Evolutionary conservation across 495 filamentous ascomycete species (phyloP), one percentile per base, ranked within the genome.

Genomic region (Hypoxylon fuscum): DNA sequence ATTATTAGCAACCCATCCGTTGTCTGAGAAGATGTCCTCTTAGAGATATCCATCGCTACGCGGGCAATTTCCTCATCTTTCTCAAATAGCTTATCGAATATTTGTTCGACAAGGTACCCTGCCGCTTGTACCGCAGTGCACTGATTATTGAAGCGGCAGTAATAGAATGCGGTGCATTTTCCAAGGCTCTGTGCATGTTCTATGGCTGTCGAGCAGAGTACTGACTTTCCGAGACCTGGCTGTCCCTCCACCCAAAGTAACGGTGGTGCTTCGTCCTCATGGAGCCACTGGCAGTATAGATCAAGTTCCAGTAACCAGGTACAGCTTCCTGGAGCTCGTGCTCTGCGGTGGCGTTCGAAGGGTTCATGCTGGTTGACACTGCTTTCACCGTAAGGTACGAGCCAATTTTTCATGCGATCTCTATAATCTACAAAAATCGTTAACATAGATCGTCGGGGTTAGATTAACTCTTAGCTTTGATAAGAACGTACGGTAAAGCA

Each of bases 131-230:
- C 21, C 10, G 12, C 41, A 12, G 41, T 44, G 12, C 18, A 14
- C 20, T 44, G 18, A 12, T 4, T 44, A 11, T 44, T 20, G 41
- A 44, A 44, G 9, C 41, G 41, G 21, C 41, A 23, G 41, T 44
- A 44, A 10, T 44, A 44, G 41, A 44, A 44, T 2, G 12, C 11
- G 9, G 41, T 23, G 11, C 41, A 44, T 10, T 12, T 25, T 5
- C 11, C 21, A 11, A 44, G 41, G 20, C 21, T 25, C 6, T 17
- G 14, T 8, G 41, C 9, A 14, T 44, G 21, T 25, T 25, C 18
- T 23, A 44, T 12, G 15, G 41, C 41, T 23, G 41, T 25, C n/a
- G 41, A 44, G 41, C 41, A 44, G n/a, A 44, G 41, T 8, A 44
- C 20, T 44, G 41, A 44, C 12, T 44, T 44, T 2, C 41, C 41